Evolutionary conservation across 768 basidiomycete species (phyloP).

Genomic region (Lepiota brunneoincarnata): DNA sequence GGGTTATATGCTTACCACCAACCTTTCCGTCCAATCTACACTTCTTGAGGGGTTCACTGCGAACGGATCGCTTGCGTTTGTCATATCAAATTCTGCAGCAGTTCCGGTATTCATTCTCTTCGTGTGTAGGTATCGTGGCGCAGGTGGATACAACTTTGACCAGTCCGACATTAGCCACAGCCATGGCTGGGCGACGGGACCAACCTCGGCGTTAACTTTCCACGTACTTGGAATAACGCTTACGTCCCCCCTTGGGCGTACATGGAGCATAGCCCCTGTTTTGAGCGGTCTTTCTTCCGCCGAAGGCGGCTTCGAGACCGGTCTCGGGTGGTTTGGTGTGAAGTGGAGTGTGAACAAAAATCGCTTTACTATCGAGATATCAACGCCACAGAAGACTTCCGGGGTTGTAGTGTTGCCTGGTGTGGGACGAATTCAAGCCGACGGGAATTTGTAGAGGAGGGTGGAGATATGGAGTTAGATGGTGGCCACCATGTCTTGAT

Average conservation of each 20-base stretch:
- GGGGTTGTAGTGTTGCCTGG: neutral
- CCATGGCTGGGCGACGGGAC: conserved; percentile 58
- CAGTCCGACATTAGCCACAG: conserved; percentile 53
- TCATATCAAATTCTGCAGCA: neutral
- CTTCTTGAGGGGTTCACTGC: conserved; percentile 56
- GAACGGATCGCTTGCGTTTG: conserved; percentile 51
- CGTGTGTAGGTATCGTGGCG: conserved; percentile 38
- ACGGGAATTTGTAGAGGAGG: neutral
- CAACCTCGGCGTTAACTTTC: conserved; percentile 53
- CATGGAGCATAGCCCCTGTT: conserved; percentile 44
- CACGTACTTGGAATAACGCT: conserved; percentile 51
- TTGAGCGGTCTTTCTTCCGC: conserved; percentile 34
- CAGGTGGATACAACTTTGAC: conserved; percentile 53
- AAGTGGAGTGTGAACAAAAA: conserved; percentile 31
- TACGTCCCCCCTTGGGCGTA: conserved; percentile 41
- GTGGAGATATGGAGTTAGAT: neutral
- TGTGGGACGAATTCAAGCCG: neutral
- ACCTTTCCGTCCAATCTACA: conserved; percentile 51
- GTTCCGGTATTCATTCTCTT: conserved; percentile 8
- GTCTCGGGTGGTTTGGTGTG: conserved; percentile 48
- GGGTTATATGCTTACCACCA: conserved; percentile 59
- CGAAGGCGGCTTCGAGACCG: conserved; percentile 51
- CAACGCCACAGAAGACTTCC: neutral
- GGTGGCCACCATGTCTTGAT: neutral
- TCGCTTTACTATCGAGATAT: neutral